Evolutionary conservation across 129 eudicot species (phyloP), one percentile per base, ranked within the genome.

Genomic region (Arctium minus): DNA sequence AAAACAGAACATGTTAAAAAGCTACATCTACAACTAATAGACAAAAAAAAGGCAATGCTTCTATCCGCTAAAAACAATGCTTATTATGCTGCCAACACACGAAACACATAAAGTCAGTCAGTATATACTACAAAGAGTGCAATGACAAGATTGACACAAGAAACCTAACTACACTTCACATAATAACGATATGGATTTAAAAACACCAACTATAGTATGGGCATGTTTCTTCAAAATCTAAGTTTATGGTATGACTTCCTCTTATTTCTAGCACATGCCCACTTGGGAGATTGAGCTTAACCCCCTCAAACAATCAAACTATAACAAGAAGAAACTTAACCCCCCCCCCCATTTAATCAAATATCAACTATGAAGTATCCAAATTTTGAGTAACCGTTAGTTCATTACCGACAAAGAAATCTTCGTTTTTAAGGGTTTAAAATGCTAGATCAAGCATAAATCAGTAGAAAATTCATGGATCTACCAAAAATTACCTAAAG

Each of bases 1-100:
- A 79, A n/a, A 74, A 40, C 13, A 80, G 30, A 82, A 15, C 76
- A 42, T 18, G 81, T 76, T 69, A 82, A 48, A 3, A 76, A 22
- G 37, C 31, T 30, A 31, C 17, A 68, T 31, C 65, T 32, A 56
- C 60, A 22, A 56, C 8, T 29, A 29, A 81, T 15, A 48, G 30
- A 48, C 71, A 22, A 7, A 32, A 37, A 44, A 62, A 42, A 33
- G 4, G 22, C 30, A 70, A 3, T 13, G 64, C 11, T 11, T 22
- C 69, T 46, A 33, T 48, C 50, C 8, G 33, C 2, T 27, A 22
- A 64, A 64, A 3, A 1, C 30, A 27, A 64, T 64, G 33, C 22
- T 13, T 13, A 50, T 50, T 12, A 50, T 6, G 27, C 44, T 10
- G 30, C 46, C 60, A 78, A 22, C 27, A 22, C 27, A 15, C 3